Percentiles rank a stretch among this genome's conserved stretches.
Conservation (phyloP, 1,284 basidiomycete species). For the Fomitopsis palustris region DNA sequence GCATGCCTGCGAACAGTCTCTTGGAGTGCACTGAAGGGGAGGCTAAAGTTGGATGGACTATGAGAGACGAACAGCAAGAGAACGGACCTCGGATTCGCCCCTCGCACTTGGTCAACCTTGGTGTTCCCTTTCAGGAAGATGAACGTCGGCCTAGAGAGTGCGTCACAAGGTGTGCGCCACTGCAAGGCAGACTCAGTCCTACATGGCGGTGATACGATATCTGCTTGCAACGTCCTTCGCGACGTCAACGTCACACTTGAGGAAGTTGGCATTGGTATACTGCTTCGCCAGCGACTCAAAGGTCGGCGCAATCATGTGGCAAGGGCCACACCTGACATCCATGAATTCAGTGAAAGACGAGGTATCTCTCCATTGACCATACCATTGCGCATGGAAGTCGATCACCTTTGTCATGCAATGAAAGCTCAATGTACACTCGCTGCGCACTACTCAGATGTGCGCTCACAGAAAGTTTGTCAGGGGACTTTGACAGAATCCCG, state of each 20-base stretch:
- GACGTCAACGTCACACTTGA: slow-evolving; percentile 78
- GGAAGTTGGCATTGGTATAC: slow-evolving; percentile 66
- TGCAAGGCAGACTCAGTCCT: slow-evolving; percentile 18
- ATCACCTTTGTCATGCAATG: slow-evolving; percentile 51
- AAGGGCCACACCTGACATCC: slow-evolving; percentile 72
- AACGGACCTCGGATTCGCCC: slow-evolving; percentile 58
- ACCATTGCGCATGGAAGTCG: slow-evolving; percentile 82
- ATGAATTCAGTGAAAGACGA: background rate
- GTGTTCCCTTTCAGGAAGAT: slow-evolving; percentile 66
- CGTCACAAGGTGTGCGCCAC: background rate
- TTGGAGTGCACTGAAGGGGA: slow-evolving; percentile 48
- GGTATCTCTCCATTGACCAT: slow-evolving; percentile 8
- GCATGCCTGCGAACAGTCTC: slow-evolving; percentile 51
- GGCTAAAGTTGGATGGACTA: background rate
- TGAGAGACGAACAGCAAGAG: slow-evolving; percentile 1
- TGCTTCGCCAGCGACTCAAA: slow-evolving; percentile 67
- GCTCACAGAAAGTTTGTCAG: slow-evolving; percentile 62
- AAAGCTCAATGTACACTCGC: no score
- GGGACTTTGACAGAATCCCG: slow-evolving; percentile 52
- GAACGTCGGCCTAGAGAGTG: slow-evolving; percentile 66
- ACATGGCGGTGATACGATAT: slow-evolving; percentile 70
- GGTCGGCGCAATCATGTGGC: slow-evolving; percentile 71
- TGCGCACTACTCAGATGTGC: no score
- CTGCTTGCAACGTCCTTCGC: slow-evolving; percentile 57
- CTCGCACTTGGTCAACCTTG: slow-evolving; percentile 66